Evolutionary conservation across 495 filamentous ascomycete species (phyloP).

Genomic region (Amphirosellinia nigrospora): DNA sequence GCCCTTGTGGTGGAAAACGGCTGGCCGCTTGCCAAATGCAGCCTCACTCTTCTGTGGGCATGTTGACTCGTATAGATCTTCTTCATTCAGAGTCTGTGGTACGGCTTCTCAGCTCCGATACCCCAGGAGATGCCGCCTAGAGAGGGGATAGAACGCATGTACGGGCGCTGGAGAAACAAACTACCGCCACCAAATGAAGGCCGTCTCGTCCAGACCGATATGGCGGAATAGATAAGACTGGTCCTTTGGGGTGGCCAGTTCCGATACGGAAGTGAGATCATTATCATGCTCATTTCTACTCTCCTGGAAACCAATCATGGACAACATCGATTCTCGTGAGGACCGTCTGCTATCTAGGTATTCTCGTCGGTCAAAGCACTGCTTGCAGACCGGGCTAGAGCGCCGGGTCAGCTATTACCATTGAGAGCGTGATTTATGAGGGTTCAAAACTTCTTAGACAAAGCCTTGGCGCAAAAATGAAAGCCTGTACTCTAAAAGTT

Average conservation of each 20-base stretch:
- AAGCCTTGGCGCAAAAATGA: no score
- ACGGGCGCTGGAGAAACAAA: conserved; percentile 34
- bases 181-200: conserved; percentile 29
- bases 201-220: conserved; percentile 31
- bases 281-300: conserved; percentile 36
- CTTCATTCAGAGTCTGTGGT: conserved; percentile 34
- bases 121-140: conserved; percentile 29
- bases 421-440: no score
- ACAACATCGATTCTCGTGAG: conserved; percentile 38
- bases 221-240: conserved; percentile 34
- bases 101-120: conserved; percentile 34
- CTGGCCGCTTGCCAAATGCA: conserved; percentile 32
- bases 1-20: conserved; percentile 24
- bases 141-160: conserved; percentile 29
- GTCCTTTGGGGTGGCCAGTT: conserved; percentile 40
- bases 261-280: conserved; percentile 40
- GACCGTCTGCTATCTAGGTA: conserved; percentile 39
- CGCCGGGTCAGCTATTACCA: no score
- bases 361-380: conserved; percentile 37
- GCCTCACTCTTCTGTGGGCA: conserved; percentile 22
- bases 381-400: conserved; percentile 35
- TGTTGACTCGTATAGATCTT: conserved; percentile 38
- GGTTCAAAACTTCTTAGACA: no score
- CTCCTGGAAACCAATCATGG: conserved; percentile 38
- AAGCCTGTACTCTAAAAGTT: no score